Evolutionary conservation across 2,329 filamentous ascomycete genomes (phyloP).

Genomic region (Aspergillus neotritici): DNA sequence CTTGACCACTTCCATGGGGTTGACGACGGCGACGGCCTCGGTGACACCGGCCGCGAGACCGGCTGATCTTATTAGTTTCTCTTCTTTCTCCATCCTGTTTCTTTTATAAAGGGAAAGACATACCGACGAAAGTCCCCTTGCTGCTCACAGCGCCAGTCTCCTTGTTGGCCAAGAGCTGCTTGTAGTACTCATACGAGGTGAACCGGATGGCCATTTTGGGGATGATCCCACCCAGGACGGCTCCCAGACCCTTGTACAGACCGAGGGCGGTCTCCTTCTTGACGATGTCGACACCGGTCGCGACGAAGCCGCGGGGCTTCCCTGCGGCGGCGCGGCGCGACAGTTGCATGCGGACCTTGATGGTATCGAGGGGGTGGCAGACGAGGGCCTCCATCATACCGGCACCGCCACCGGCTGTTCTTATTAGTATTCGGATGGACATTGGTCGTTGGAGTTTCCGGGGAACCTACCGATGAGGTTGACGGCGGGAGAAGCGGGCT

Average conservation of each 20-base stretch:
- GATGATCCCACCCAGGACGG: constrained; percentile 90
- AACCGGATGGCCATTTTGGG: constrained; percentile 99
- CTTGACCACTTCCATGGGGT: constrained; percentile 99
- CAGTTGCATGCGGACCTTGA: constrained; percentile 99
- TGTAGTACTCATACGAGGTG: constrained; percentile 94
- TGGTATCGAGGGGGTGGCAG: constrained; percentile 96
- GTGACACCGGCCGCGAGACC: constrained; percentile 90
- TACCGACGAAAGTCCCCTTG: constrained; percentile 65
- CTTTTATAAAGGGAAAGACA: constrained; percentile 18
- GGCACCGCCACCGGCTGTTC: constrained; percentile 81
- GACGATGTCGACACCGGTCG: constrained; percentile 80
- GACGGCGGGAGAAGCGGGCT: constrained; percentile 76
- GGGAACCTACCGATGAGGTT: constrained; percentile 74
- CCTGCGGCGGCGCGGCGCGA: constrained; percentile 66
- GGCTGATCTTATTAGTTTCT: constrained; percentile 44
- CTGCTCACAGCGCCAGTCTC: constrained; percentile 63
- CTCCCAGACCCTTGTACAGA: constrained; percentile 96
- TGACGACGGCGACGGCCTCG: constrained; percentile 92
- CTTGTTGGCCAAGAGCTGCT: constrained; percentile 69
- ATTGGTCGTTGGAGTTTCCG: too few relatives aligned
- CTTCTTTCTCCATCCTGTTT: too few relatives aligned
- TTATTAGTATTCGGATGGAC: too few relatives aligned
- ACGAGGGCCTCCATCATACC: constrained; percentile 99
- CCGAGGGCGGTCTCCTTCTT: constrained; percentile 84
- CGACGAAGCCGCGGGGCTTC: constrained; percentile 79